phyloP scores from a whole-genome alignment of 164 flowering plant species.

The Kalanchoe fedtschenkoi region DNA sequence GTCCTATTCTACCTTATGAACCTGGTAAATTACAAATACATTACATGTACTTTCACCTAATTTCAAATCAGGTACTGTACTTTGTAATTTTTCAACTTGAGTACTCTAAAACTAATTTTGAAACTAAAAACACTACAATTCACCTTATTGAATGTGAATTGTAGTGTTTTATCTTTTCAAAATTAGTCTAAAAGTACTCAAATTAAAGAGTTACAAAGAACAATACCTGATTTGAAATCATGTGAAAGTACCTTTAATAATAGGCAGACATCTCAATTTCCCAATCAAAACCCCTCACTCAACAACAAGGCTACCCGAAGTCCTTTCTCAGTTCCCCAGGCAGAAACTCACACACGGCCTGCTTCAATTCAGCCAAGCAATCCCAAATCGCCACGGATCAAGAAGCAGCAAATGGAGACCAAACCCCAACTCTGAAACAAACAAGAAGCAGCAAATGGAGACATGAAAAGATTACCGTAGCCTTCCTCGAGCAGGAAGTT shows the following conservation, averaged over 20 bases:
- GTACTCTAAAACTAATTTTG: no score
- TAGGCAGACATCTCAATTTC: neutral
- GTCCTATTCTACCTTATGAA: neutral
- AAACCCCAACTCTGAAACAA: neutral
- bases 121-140: no score
- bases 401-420: neutral
- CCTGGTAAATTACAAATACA: no score
- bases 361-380: neutral
- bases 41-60: no score
- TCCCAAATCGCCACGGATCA: neutral
- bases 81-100: no score
- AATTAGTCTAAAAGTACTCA: no score
- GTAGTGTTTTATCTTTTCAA: no score
- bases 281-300: neutral
- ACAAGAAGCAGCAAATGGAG: neutral
- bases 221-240: no score
- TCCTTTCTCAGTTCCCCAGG: neutral
- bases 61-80: no score
- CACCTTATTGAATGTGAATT: no score
- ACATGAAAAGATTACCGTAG: constrained; percentile 33
- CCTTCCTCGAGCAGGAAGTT: constrained; percentile 77
- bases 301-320: neutral
- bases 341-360: neutral
- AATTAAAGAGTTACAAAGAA: no score
- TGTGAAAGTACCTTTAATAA: no score